A percentile compares a stretch with the other conserved stretches of the same genome.
phyloP scores from a whole-genome alignment of 2,329 filamentous ascomycete species.

The Lecanicillium sp. region DNA sequence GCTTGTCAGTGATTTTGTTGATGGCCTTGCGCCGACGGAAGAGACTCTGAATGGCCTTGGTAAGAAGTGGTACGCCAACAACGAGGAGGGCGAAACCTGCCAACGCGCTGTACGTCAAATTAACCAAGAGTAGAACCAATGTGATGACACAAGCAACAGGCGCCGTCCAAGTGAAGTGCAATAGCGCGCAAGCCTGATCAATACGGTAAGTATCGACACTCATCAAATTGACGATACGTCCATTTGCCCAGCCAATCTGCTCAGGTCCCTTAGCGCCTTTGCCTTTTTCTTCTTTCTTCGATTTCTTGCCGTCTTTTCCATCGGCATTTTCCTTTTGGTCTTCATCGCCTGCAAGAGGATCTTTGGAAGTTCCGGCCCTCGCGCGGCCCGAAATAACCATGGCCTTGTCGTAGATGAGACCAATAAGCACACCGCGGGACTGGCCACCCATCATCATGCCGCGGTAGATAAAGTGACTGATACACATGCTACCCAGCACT shows the following conservation, averaged over 20 bases:
- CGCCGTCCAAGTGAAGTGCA: conserved; percentile 87
- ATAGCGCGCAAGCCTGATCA: conserved; percentile 80
- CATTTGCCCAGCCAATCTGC: conserved; percentile 84
- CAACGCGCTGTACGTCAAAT: conserved; percentile 83
- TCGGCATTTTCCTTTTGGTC: conserved; percentile 39
- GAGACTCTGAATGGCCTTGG: conserved; percentile 67
- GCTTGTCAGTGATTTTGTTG: conserved; percentile 90
- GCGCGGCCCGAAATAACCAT: conserved; percentile 85
- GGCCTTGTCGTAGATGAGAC: conserved; percentile 85
- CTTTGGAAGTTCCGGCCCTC: conserved; percentile 65
- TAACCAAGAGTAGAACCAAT: conserved; percentile 73
- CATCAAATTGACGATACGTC: conserved; percentile 88
- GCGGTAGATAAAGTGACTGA: conserved; percentile 87
- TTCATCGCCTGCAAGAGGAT: conserved; percentile 28
- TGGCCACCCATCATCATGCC: conserved; percentile 91
- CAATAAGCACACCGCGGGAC: conserved; percentile 72
- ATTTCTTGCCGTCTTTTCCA: conserved; percentile 34
- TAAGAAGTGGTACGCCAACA: conserved; percentile 70
- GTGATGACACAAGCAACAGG: conserved; percentile 75
- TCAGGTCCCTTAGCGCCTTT: conserved; percentile 36
- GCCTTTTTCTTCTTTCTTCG: conserved; percentile 32
- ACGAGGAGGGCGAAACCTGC: conserved; percentile 81
- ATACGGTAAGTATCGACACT: conserved; percentile 91
- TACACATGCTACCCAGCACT: conserved; percentile 69
- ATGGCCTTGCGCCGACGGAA: conserved; percentile 71